A percentile compares a stretch with the other conserved stretches of the same genome.
phyloP scores from a whole-genome alignment of 2,329 filamentous ascomycete genomes.

The Rhynchosporium agropyri region DNA sequence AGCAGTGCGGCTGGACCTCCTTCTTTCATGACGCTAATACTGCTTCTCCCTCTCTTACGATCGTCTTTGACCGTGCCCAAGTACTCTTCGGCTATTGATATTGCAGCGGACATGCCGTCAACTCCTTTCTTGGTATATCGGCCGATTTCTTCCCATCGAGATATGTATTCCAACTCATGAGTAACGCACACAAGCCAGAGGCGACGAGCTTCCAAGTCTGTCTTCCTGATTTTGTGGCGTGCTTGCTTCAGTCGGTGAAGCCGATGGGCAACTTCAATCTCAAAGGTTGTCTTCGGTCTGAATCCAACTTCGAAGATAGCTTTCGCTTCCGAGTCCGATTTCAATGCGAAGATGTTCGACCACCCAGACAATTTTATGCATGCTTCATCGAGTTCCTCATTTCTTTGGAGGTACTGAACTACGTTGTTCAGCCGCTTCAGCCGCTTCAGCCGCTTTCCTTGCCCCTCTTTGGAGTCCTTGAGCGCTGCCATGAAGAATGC shows the following conservation, averaged over 20 bases:
- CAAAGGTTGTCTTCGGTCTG: background rate
- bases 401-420: background rate
- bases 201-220: background rate
- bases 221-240: background rate
- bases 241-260: background rate
- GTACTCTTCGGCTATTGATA: background rate
- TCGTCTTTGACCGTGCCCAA: background rate
- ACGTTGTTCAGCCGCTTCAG: background rate
- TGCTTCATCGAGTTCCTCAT: background rate
- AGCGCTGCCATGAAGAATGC: background rate
- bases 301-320: conserved; percentile 1
- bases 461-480: conserved; percentile 1
- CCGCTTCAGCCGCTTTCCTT: background rate
- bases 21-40: background rate
- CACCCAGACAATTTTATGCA: background rate
- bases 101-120: background rate
- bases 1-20: background rate
- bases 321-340: too few species aligned
- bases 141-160: background rate
- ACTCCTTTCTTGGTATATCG: background rate
- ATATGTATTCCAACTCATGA: background rate
- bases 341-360: background rate
- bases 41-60: conserved; percentile 1
- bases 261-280: conserved; percentile 2
- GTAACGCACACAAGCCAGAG: conserved; percentile 1